Percentiles rank a stretch among this genome's conserved stretches.
phyloP scores from a whole-genome alignment of 2,329 filamentous ascomycete genomes.

The Mycosphaerella arachidis region DNA sequence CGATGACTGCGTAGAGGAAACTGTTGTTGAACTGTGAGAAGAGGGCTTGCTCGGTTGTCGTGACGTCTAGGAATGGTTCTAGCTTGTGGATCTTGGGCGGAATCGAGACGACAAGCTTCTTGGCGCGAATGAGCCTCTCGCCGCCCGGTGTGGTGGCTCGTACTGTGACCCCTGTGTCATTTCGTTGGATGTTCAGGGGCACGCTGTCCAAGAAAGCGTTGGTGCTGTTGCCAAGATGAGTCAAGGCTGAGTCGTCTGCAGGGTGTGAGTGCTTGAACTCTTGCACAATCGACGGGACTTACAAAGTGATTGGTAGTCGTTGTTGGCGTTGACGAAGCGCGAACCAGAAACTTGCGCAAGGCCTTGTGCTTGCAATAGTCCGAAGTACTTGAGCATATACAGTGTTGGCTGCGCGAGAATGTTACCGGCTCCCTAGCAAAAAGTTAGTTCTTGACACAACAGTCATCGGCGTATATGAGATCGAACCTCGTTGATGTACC shows the following conservation, averaged over 20 bases:
- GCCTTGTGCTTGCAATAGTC: neutral
- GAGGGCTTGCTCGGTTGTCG: neutral
- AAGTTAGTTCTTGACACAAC: neutral
- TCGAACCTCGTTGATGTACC: slow-evolving; percentile 31
- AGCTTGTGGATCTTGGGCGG: neutral
- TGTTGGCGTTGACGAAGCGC: neutral
- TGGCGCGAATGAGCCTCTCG: slow-evolving; percentile 29
- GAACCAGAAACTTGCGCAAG: neutral
- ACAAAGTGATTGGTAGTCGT: slow-evolving; percentile 23
- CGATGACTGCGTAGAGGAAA: neutral
- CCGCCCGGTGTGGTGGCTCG: slow-evolving; percentile 30
- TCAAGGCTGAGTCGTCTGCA: slow-evolving; percentile 21
- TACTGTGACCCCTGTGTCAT: slow-evolving; percentile 22
- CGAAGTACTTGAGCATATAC: slow-evolving; percentile 41
- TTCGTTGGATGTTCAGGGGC: slow-evolving; percentile 18
- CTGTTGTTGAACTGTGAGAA: slow-evolving; percentile 5
- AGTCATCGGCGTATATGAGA: neutral
- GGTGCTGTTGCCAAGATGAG: slow-evolving; percentile 18
- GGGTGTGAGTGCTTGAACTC: neutral
- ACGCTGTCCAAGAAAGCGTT: slow-evolving; percentile 28
- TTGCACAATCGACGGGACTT: neutral
- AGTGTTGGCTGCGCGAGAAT: slow-evolving; percentile 42
- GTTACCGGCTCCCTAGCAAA: slow-evolving; percentile 43
- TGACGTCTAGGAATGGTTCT: neutral
- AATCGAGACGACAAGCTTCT: slow-evolving; percentile 13